Base-by-base conservation (phyloP, 257 asterid species). In the Phtheirospermum japonicum region DNA sequence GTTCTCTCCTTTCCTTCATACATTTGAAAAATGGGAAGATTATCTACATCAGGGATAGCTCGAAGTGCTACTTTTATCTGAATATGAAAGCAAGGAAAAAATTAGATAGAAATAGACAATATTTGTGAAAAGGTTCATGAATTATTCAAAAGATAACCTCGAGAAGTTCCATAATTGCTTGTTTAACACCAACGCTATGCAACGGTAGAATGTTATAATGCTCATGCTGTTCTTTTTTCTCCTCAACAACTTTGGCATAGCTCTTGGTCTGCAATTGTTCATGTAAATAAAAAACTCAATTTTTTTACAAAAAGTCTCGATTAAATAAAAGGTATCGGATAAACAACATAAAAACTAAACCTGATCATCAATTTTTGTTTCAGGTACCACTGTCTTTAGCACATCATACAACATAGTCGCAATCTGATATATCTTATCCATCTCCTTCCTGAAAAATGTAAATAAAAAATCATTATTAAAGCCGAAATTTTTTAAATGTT, bases 111-210 rank as follows among this genome's bases (percentile, higher is more conserved):
- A n/a, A n/a, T n/a, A n/a, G n/a, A n/a, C n/a, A n/a, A n/a, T n/a
- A n/a, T 11, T 49, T 54, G 65, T 54, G 53, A 58, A 67, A 69
- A 54, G 69, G 48, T 59, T 56, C 51, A 42, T 20, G 50, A 17
- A 71, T 72, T 43, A 51, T 63, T 58, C 19, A 43, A 56, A 48
- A n/a, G 36, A 71, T 60, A 78, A 92, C 97, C 99, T 93, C 99
- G 17, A 95, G 88, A 52, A 87, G 90, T 73, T 89, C 96, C 97
- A 93, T 89, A 64, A 93, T 84, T 55, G 85, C 95, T n/a, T 97
- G 97, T 71, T 82, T 90, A 73, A 85, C 87, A 43, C 92, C 96
- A 73, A 76, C 81, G 19, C 97, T 85, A 68, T 89, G 82, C 79
- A 2, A n/a, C n/a, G n/a, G n/a, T n/a, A n/a, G n/a, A n/a, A n/a